Conservation (phyloP, 169 alveolate species). For the Perkinsus marinus region DNA sequence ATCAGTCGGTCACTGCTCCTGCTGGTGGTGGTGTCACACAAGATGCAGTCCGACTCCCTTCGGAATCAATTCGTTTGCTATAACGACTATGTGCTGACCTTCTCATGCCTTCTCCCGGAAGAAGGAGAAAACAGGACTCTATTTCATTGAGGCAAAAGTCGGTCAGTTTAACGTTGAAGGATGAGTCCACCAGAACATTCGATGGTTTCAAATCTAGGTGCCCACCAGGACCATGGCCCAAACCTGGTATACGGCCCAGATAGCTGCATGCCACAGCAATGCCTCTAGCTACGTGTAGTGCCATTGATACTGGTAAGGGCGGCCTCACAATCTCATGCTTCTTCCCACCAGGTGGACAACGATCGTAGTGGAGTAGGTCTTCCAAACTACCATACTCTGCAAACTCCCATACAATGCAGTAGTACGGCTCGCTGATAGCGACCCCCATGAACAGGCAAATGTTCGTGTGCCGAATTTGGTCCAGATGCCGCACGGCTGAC, state of each 20-base stretch:
- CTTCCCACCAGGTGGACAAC: conserved; percentile 3
- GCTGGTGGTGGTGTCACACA: not conserved
- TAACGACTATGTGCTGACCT: not conserved
- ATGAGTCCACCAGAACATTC: conserved; percentile 21
- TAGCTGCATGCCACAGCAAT: conserved; percentile 25
- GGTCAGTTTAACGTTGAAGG: conserved; percentile 20
- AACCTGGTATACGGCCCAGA: conserved; percentile 16
- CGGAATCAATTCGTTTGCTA: not conserved
- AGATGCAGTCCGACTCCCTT: not conserved
- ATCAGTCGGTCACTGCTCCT: too few species aligned
- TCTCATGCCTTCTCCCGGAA: not conserved
- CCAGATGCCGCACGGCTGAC: not conserved
- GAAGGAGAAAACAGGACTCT: conserved; percentile 14
- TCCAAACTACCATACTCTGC: conserved; percentile 14
- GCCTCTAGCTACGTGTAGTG: conserved; percentile 9
- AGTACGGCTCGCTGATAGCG: conserved; percentile 20
- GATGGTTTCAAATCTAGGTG: conserved; percentile 24
- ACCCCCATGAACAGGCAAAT: conserved; percentile 24
- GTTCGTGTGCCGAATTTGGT: conserved; percentile 18
- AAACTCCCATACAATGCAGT: conserved; percentile 23
- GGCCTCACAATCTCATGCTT: not conserved
- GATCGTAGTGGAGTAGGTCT: conserved; percentile 14
- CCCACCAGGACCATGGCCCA: not conserved
- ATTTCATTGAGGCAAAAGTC: conserved; percentile 24
- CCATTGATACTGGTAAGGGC: not conserved